These are phyloP conservation scores for Aspergillus steynii DNA, from an alignment of 495 filamentous ascomycete genomes.

Conservation along the genomic window DNA sequence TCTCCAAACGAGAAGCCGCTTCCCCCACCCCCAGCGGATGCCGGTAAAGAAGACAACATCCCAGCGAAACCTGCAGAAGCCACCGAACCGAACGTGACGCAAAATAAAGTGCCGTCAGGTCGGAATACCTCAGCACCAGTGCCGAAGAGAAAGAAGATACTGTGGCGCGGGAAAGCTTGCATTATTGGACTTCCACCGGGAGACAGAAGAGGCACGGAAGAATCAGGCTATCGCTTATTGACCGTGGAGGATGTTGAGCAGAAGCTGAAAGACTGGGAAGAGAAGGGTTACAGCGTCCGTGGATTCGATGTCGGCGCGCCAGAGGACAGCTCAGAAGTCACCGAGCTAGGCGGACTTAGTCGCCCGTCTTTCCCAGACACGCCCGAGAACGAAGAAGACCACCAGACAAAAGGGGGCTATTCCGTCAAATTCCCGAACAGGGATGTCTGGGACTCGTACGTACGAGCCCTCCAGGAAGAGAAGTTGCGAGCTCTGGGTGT, in stretches of 20 bases:
- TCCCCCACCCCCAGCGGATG: constrained; percentile 43
- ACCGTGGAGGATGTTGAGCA: constrained; percentile 59
- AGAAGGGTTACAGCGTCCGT: constrained; percentile 70
- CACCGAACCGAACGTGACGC: constrained; percentile 10
- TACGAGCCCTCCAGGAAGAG: constrained; percentile 76
- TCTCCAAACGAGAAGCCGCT: constrained; percentile 47
- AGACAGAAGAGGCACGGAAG: constrained; percentile 61
- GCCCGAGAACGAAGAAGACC: constrained; percentile 56
- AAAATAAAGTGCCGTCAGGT: constrained; percentile 19
- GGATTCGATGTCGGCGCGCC: constrained; percentile 66
- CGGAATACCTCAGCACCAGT: constrained; percentile 22
- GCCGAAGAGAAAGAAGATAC: constrained; percentile 44
- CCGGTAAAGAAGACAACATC: constrained; percentile 15
- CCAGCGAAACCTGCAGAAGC: constrained; percentile 6
- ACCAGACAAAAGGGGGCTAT: constrained; percentile 46
- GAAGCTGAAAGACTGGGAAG: constrained; percentile 69
- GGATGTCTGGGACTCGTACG: constrained; percentile 80
- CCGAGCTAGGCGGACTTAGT: constrained; percentile 57
- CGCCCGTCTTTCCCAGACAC: constrained; percentile 71
- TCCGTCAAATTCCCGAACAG: constrained; percentile 75
- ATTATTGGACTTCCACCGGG: constrained; percentile 69
- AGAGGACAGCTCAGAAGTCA: constrained; percentile 30
- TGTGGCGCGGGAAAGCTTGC: constrained; percentile 74
- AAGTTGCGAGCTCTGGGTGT: constrained; percentile 91
- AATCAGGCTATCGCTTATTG: constrained; percentile 57